Base-by-base conservation (phyloP, 495 filamentous ascomycete genomes). In the Neurospora sp. region DNA sequence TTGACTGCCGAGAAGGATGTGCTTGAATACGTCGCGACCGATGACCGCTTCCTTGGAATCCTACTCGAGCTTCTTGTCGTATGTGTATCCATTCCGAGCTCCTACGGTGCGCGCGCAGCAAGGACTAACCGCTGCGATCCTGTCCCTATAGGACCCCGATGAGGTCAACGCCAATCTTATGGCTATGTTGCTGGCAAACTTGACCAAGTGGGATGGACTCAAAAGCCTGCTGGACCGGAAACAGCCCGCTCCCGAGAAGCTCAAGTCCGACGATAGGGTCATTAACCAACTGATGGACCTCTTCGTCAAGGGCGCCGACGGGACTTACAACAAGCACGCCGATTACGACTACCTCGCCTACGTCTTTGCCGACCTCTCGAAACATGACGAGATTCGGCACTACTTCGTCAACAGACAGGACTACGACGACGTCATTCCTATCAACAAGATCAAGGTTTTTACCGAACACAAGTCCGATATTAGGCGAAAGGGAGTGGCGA, bases 251-350 rank as follows among this genome's bases (percentile, higher is more conserved):
- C 90, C 91, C 7, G 81, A 82, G 31, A 85, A 86, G 18, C 85
- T 87, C 35, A 83, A 91, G 27, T 94, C 94, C 4, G 91, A 91
- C 4, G 85, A 89, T 39, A 83, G 89, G 53, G 91, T 91, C 14
- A 88, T 98, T 69, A 93, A 97, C 79, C 96, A 98, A 78, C 83
- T 98, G 22, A 90, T 98, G 76, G 96, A 97, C 79, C 91, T 95
- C 77, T 99, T 98, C 78, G 96, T 98, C 71, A 94, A 93, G 82
- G 94, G 94, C 14, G 89, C 92, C 4, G 90, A 92, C 71, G 91
- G 90, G 1, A 82, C 83, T 3, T 92, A 94, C 78, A 99, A 98
- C 83, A 90, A 92, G 76, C 72, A 91, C n/a, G 93, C 94, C 75
- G 88, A 92, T 79, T 98, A 88, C 79, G 94, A 99, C 81, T 97